Conservation (phyloP, 176 grass and related monocot species). For the Ananas comosus region DNA sequence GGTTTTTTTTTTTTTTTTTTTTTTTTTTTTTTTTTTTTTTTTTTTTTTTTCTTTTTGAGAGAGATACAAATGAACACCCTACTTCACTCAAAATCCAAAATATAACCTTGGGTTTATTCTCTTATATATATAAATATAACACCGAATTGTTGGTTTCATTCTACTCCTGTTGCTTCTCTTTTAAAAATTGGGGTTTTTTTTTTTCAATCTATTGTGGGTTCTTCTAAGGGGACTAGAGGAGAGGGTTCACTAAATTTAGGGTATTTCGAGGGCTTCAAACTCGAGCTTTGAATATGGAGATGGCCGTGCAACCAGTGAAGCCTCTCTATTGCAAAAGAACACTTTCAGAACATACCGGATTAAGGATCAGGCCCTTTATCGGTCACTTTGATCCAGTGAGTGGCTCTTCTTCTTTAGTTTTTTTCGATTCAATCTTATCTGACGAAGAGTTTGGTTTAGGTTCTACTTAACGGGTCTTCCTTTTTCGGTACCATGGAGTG, state of each 20-base stretch:
- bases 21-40: too few relatives aligned
- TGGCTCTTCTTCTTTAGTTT: too few relatives aligned
- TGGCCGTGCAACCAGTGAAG: slow-evolving; percentile 35
- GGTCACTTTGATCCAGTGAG: slow-evolving; percentile 20
- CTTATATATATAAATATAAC: too few relatives aligned
- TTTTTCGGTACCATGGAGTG: not conserved
- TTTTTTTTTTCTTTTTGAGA: too few relatives aligned
- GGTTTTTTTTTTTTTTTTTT: too few relatives aligned
- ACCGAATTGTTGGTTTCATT: too few relatives aligned
- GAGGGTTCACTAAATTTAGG: not conserved
- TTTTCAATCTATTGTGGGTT: not conserved
- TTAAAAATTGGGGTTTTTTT: too few relatives aligned
- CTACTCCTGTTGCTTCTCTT: too few relatives aligned
- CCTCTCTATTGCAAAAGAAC: slow-evolving; percentile 23
- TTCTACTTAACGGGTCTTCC: not conserved
- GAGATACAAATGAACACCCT: too few relatives aligned
- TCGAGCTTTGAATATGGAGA: slow-evolving; percentile 29
- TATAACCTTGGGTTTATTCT: too few relatives aligned
- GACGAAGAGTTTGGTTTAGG: not conserved
- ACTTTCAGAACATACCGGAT: slow-evolving; percentile 13
- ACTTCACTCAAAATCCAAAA: too few relatives aligned
- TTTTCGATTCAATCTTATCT: not conserved
- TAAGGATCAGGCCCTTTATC: slow-evolving; percentile 11
- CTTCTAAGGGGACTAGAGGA: not conserved
- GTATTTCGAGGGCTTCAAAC: not conserved